Base-by-base conservation (phyloP, 495 filamentous ascomycete genomes). In the Tuber borchii region DNA sequence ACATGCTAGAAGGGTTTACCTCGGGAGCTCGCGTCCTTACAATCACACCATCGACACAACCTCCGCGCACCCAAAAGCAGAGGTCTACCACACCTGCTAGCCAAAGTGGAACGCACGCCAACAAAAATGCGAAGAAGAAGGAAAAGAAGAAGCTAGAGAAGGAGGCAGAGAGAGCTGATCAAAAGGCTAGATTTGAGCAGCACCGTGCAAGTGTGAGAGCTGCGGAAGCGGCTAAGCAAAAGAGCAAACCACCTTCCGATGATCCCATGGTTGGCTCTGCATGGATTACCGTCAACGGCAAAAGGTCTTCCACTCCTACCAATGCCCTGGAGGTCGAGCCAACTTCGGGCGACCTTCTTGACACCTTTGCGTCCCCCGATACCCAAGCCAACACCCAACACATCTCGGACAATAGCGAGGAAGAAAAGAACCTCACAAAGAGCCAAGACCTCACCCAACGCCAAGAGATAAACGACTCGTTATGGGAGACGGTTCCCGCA, bases 121-220 rank as follows among this genome's bases (percentile, higher is more conserved):
- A 81, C 8, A 88, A 88, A 84, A 88, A 88, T 84, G 81, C 81
- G 19, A 83, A 85, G 82, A 88, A 87, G 83, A 83, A 80, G 42
- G 87, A 88, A 72, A 85, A 85, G 73, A 82, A 83, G 75, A 85
- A 86, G 78, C 71, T 80, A 0, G 82, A 83, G 65, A 85, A 85
- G 73, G 84, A 83, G 20, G 83, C 84, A 19, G 87, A 87, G 80
- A 83, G 85, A 70, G 82, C 84, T 71, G 85, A 87, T 42, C 83
- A 84, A 73, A 81, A 76, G 31, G 78, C 87, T 22, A 78, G 83
- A 22, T 86, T 87, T 77, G 85, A 86, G 74, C 86, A 88, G 79
- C 84, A 86, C 43, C 86, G 87, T 70, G 83, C 85, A 34, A 86
- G 86, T 42, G 83, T 87, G 86, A 86, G 78, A 79, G 81, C 79